Percentiles rank a stretch among this genome's conserved stretches.
phyloP scores from a whole-genome alignment of 305 asterid genomes.

The Fraxinus paxiana region DNA sequence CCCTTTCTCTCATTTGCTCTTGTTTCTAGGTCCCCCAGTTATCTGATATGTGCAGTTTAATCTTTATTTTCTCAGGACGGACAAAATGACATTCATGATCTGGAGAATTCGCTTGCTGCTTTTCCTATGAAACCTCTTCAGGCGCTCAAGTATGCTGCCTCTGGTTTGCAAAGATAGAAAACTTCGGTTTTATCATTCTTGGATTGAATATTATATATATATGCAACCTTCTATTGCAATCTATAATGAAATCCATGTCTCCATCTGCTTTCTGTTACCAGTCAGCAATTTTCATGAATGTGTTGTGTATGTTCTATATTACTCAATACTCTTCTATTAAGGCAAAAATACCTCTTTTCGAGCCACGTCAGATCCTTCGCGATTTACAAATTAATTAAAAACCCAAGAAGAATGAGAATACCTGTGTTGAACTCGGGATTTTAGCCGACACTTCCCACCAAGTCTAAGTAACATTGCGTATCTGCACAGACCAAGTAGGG shows the following conservation, averaged over 20 bases:
- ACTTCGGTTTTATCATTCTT: background rate
- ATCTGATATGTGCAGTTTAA: conserved; percentile 18
- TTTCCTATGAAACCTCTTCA: conserved; percentile 87
- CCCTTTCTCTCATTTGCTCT: background rate
- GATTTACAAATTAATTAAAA: background rate
- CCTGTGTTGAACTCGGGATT: background rate
- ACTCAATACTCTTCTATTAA: background rate
- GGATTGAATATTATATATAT: background rate
- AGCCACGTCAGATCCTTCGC: background rate
- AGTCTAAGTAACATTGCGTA: background rate
- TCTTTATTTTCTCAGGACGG: conserved; percentile 45
- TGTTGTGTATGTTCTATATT: background rate
- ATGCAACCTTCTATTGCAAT: background rate
- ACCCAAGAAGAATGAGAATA: background rate
- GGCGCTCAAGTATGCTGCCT: conserved; percentile 70
- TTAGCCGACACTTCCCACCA: background rate
- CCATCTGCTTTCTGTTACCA: background rate
- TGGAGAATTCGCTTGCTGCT: conserved; percentile 72
- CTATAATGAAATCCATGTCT: background rate
- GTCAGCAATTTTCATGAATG: background rate
- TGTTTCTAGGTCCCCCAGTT: conserved; percentile 2
- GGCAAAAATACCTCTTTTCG: background rate
- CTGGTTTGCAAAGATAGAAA: background rate
- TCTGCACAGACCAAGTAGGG: background rate
- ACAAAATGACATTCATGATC: conserved; percentile 50